A percentile compares a stretch with the other conserved stretches of the same genome.
Conservation (phyloP, 2,329 filamentous ascomycete species). For the Diaporthe sp. region DNA sequence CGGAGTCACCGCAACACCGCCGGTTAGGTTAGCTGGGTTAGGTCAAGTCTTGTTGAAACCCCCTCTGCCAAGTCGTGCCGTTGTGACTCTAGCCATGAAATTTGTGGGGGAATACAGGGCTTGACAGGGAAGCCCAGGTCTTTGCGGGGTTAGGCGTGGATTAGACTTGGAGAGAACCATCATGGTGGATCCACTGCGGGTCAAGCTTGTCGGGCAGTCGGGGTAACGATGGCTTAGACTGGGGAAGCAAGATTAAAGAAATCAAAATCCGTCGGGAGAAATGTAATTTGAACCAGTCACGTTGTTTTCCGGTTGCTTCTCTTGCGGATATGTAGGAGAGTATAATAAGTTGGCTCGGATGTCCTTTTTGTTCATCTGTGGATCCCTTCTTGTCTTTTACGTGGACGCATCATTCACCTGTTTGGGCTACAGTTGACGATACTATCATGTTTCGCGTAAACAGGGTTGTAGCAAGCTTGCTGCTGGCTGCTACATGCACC, state of each 20-base stretch:
- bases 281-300: not conserved
- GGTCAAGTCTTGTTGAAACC: not conserved
- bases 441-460: not conserved
- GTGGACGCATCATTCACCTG: not conserved
- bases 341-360: not conserved
- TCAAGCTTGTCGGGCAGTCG: conserved; percentile 4
- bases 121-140: conserved; percentile 6
- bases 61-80: conserved; percentile 12
- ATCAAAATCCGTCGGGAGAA: conserved; percentile 9
- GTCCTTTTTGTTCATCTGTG: too few species aligned
- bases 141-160: conserved; percentile 6
- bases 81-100: conserved; percentile 1
- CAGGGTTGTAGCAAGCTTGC: not conserved
- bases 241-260: conserved; percentile 11
- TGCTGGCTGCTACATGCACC: conserved; percentile 4
- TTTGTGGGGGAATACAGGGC: not conserved
- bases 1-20: not conserved
- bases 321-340: not conserved
- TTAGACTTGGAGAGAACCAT: not conserved
- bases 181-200: not conserved
- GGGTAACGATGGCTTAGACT: not conserved
- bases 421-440: not conserved
- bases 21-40: conserved; percentile 1
- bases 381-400: not conserved
- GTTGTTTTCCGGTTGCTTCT: not conserved